Evolutionary conservation across 306 rosid species (phyloP).

Genomic region (Fagus sylvatica): DNA sequence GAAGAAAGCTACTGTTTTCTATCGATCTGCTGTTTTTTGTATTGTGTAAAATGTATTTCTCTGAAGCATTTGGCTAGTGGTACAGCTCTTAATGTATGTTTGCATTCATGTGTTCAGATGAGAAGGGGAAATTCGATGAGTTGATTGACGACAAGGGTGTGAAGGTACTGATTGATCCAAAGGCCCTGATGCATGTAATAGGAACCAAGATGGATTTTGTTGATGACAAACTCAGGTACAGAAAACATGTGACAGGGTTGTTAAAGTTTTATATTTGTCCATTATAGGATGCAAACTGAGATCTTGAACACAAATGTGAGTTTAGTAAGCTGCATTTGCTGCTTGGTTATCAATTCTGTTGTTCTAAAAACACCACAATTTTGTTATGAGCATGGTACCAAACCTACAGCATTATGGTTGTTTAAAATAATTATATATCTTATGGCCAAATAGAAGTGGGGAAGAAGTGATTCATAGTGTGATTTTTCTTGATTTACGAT

Average conservation of each 20-base stretch:
- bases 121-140: slow-evolving; percentile 89
- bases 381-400: no score
- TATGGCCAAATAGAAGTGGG: background rate
- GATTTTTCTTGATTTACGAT: background rate
- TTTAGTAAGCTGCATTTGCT: no score
- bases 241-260: background rate
- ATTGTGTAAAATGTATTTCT: background rate
- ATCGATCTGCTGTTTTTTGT: no score
- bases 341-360: no score
- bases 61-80: background rate
- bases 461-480: background rate
- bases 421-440: background rate
- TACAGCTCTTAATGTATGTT: background rate
- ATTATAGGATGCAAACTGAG: background rate
- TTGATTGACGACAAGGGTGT: slow-evolving; percentile 88
- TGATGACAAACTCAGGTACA: slow-evolving; percentile 86
- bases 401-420: no score
- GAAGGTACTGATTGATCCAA: slow-evolving; percentile 87
- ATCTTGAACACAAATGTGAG: background rate
- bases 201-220: slow-evolving; percentile 98
- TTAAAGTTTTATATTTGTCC: background rate
- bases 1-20: background rate
- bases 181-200: slow-evolving; percentile 95
- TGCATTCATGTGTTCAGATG: slow-evolving; percentile 45
- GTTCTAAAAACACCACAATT: no score